These are phyloP conservation scores for Serendipita sp. DNA, from an alignment of 768 basidiomycete genomes.

Conservation along the genomic window DNA sequence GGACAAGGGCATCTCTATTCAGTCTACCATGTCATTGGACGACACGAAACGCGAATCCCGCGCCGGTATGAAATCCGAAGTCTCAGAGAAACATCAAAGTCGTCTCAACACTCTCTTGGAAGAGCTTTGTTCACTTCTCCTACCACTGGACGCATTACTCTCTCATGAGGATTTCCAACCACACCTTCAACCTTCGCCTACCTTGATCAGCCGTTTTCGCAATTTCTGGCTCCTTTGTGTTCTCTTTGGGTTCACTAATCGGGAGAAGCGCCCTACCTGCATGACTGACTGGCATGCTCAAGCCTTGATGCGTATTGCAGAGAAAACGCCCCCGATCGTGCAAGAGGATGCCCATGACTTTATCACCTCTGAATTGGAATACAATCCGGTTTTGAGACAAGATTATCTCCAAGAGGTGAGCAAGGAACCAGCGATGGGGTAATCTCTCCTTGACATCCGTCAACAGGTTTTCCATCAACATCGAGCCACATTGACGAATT, in stretches of 20 bases:
- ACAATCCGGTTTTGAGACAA: constrained; percentile 76
- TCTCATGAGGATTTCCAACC: constrained; percentile 53
- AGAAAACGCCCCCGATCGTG: constrained; percentile 74
- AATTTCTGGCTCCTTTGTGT: constrained; percentile 91
- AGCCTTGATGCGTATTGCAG: constrained; percentile 63
- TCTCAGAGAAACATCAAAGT: constrained; percentile 35
- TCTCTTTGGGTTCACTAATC: constrained; percentile 65
- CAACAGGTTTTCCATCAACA: constrained; percentile 56
- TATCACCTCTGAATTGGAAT: constrained; percentile 77
- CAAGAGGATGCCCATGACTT: constrained; percentile 70
- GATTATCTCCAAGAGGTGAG: constrained; percentile 67
- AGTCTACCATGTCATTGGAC: constrained; percentile 40
- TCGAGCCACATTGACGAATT: constrained; percentile 42
- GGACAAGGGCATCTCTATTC: constrained; percentile 83
- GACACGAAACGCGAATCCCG: too few relatives aligned
- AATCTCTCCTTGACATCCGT: not conserved
- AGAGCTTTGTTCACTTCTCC: constrained; percentile 71
- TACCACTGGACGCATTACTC: constrained; percentile 82
- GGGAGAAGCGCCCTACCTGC: constrained; percentile 28
- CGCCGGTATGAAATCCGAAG: too few relatives aligned
- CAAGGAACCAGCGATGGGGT: not conserved
- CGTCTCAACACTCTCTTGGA: constrained; percentile 47
- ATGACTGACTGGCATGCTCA: constrained; percentile 53
- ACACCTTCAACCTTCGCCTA: constrained; percentile 35
- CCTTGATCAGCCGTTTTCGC: constrained; percentile 63